Base-by-base conservation (phyloP, 768 basidiomycete genomes). In the Peribolospora kevripleyi region DNA sequence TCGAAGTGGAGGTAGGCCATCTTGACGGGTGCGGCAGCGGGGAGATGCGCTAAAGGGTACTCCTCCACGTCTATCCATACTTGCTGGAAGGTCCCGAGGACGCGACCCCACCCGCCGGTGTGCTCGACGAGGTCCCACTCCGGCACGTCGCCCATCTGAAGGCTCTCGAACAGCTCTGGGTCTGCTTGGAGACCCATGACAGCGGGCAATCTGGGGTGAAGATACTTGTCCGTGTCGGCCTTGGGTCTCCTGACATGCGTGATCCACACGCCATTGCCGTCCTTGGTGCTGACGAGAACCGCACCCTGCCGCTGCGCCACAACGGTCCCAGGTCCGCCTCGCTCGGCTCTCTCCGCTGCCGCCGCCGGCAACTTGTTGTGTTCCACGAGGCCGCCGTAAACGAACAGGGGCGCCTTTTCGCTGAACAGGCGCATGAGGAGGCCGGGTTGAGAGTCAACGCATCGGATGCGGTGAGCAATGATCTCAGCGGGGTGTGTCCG, bases 381-480 rank as follows among this genome's bases (percentile, higher is more conserved):
- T 39, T 65, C 60, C 6, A 66, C n/a, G 48, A 62, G 61, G 3
- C 60, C 62, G 7, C 62, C 64, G 53, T 66, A 66, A 3, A 60
- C 57, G 57, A 66, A 65, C 37, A 66, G 39, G 7, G 56, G 49
- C 10, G 59, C 49, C n/a, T n/a, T 40, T 11, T 54, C 49, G 54
- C 52, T 11, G 59, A 56, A 39, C 46, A 45, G 48, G 9, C 57
- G 42, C 9, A 63, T 45, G 54, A 62, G 61, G 3, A 61, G 61
- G 3, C 65, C 65, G n/a, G 65, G 64, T 45, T 66, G 65, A 39
- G 59, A 61, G 55, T 66, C 65, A 42, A 57, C 56, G 14, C 60
- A 59, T 13, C 57, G 52, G 48, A 65, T 54, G 54, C 64, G 60
- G 3, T 59, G 50, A 3, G 51, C 50, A n/a, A 58, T 52, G 38